A percentile compares a stretch with the other conserved stretches of the same genome.
Evolutionary conservation across 2,329 filamentous ascomycete species (phyloP).

Genomic region (Arthrobotrys conoides): DNA sequence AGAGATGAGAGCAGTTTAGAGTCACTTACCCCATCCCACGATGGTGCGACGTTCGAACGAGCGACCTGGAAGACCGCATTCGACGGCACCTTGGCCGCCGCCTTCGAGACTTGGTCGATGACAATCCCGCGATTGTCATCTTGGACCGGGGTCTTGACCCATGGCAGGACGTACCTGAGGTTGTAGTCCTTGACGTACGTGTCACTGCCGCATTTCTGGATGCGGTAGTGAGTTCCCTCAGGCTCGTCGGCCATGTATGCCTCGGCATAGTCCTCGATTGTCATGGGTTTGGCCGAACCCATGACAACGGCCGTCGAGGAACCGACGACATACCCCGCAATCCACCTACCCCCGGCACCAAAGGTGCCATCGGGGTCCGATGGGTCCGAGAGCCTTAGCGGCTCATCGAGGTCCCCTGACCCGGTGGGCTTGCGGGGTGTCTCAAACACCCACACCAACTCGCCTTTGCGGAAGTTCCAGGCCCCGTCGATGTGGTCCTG

Average conservation of each 20-base stretch:
- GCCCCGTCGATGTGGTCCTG: constrained; percentile 42
- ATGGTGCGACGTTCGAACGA: not conserved
- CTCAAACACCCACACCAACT: constrained; percentile 42
- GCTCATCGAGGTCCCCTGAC: constrained; percentile 14
- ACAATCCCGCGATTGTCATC: constrained; percentile 19
- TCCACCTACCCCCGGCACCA: constrained; percentile 43
- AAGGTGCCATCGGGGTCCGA: constrained; percentile 11
- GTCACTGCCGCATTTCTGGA: constrained; percentile 49
- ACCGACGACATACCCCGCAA: constrained; percentile 18
- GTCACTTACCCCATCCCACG: constrained; percentile 25
- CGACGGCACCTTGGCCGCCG: constrained; percentile 3
- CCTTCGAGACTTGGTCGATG: constrained; percentile 34
- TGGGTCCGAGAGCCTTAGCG: not conserved
- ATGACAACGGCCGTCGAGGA: constrained; percentile 22
- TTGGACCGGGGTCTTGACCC: constrained; percentile 26
- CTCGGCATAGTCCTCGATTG: constrained; percentile 45
- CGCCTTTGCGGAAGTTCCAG: constrained; percentile 44
- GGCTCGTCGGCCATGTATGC: constrained; percentile 27
- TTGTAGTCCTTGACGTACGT: constrained; percentile 33
- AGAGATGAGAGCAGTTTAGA: not conserved
- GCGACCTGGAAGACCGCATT: constrained; percentile 9
- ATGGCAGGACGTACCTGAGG: constrained; percentile 40
- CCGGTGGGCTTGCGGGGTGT: constrained; percentile 10
- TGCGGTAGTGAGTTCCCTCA: constrained; percentile 36
- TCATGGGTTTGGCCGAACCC: constrained; percentile 19